These are phyloP conservation scores for Bonia amplexicaulis DNA, from an alignment of 176 grass and related monocot genomes.

Conservation along the genomic window DNA sequence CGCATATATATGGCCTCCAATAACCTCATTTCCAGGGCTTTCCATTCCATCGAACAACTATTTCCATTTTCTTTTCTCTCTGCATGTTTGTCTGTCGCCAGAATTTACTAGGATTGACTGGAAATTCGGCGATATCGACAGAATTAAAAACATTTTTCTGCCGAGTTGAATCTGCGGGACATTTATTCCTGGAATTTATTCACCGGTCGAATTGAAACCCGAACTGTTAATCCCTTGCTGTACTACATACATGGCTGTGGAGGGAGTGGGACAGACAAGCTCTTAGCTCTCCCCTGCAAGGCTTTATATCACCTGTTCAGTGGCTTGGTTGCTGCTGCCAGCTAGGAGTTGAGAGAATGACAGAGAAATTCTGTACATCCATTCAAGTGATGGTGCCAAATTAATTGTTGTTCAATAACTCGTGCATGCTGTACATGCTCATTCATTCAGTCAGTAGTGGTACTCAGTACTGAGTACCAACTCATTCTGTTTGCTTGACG, in stretches of 20 bases:
- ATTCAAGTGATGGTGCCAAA: slow-evolving; percentile 29
- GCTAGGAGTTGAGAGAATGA: slow-evolving; percentile 27
- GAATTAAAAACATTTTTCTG: not conserved
- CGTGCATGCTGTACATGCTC: not conserved
- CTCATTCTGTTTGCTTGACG: slow-evolving; percentile 1
- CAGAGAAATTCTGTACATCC: slow-evolving; percentile 23
- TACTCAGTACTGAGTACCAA: not conserved
- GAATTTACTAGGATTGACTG: not conserved
- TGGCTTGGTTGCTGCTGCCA: slow-evolving; percentile 23
- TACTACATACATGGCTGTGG: not conserved
- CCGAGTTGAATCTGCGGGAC: not conserved
- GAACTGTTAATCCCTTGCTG: not conserved
- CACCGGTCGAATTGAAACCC: not conserved
- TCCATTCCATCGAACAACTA: not conserved
- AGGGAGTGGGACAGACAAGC: not conserved
- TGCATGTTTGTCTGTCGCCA: not conserved
- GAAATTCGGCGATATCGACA: not conserved
- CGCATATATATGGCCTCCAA: not conserved
- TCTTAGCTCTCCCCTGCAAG: not conserved
- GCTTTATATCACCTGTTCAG: not conserved
- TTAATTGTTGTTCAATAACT: slow-evolving; percentile 20
- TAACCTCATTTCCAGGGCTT: not conserved
- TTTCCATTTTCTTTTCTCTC: not conserved
- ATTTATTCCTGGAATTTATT: not conserved
- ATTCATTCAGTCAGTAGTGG: not conserved